phyloP scores from a whole-genome alignment of 1,284 basidiomycete genomes.

The Grifola frondosa region DNA sequence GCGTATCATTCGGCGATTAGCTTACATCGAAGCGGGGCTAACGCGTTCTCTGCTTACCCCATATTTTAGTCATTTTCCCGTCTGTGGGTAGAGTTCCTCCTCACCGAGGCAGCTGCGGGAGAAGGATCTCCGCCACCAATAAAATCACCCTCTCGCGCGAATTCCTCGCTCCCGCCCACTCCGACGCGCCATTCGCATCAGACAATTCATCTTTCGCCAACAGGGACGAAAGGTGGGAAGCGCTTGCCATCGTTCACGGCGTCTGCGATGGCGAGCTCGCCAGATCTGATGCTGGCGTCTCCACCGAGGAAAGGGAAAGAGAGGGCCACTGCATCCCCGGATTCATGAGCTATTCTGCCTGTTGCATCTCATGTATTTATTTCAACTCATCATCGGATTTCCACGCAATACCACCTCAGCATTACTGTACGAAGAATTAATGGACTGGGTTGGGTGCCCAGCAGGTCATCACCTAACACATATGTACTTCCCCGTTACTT shows the following conservation, averaged over 20 bases:
- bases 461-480: no score
- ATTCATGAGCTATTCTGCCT: no score
- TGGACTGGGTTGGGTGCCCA: no score
- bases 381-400: no score
- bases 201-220: slow-evolving; percentile 31
- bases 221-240: slow-evolving; percentile 37
- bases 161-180: slow-evolving; percentile 49
- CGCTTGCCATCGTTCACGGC: slow-evolving; percentile 49
- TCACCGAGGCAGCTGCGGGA: slow-evolving; percentile 81
- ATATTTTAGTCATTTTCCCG: slow-evolving; percentile 83
- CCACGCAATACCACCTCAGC: no score
- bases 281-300: slow-evolving; percentile 45
- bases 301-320: slow-evolving; percentile 38
- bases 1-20: no score
- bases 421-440: no score
- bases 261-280: slow-evolving; percentile 49
- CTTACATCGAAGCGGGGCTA: no score
- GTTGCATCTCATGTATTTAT: no score
- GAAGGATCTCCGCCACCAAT: slow-evolving; percentile 37
- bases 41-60: neutral
- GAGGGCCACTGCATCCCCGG: no score
- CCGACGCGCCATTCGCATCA: slow-evolving; percentile 39
- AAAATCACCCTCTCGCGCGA: slow-evolving; percentile 33
- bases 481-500: no score
- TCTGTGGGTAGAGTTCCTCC: slow-evolving; percentile 93